Evolutionary conservation across 805 yeast species (phyloP).

Genomic region (Lipomyces sp.): DNA sequence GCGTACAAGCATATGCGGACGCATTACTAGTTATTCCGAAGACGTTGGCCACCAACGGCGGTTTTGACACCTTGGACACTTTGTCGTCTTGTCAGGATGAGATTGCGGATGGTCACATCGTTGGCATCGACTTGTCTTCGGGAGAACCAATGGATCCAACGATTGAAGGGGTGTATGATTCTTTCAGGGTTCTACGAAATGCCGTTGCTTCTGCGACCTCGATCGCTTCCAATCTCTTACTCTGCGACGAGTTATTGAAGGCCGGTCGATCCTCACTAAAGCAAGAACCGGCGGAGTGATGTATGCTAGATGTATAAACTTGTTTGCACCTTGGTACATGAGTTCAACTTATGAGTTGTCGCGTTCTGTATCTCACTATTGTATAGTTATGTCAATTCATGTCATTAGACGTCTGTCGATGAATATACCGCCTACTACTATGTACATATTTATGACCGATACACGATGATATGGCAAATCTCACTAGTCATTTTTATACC

Average conservation of each 20-base stretch:
- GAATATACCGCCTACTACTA: background rate
- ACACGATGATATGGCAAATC: background rate
- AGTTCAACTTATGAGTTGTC: background rate
- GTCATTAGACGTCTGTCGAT: background rate
- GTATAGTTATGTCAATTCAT: background rate
- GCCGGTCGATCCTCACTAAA: slow-evolving; percentile 95
- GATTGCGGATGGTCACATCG: slow-evolving; percentile 68
- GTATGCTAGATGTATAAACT: background rate
- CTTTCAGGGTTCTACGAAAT: slow-evolving; percentile 90
- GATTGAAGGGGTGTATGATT: slow-evolving; percentile 95
- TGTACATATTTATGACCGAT: background rate
- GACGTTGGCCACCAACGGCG: slow-evolving; percentile 89
- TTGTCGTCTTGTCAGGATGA: slow-evolving; percentile 89
- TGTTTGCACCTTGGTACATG: background rate
- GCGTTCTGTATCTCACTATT: background rate
- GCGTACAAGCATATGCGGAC: slow-evolving; percentile 92
- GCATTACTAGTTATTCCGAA: slow-evolving; percentile 90
- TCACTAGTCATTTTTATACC: background rate
- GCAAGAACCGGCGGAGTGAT: slow-evolving; percentile 47
- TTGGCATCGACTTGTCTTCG: slow-evolving; percentile 85
- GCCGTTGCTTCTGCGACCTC: slow-evolving; percentile 92
- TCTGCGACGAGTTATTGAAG: slow-evolving; percentile 94
- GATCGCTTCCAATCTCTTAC: slow-evolving; percentile 85
- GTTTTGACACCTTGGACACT: slow-evolving; percentile 89
- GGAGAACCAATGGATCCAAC: slow-evolving; percentile 98